Evolutionary conservation across 140 eudicot species (phyloP), one percentile per base, ranked within the genome.

Genomic region (Anethum foeniculum): DNA sequence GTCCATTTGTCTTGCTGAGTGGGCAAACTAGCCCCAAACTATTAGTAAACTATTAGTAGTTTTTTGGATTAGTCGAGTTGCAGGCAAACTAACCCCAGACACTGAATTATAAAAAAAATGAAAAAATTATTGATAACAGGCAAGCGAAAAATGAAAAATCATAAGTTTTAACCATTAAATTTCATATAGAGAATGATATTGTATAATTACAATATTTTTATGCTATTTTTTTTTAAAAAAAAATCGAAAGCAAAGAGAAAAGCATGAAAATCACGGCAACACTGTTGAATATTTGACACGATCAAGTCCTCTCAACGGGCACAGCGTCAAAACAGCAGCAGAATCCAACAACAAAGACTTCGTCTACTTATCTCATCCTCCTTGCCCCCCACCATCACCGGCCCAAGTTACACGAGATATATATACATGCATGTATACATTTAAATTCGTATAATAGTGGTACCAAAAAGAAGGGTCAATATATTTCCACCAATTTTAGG

Each of bases 401-500:
- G 74, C 74, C 74, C 74, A 68, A 68, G 32, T 30, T 32, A 4
- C 23, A 32, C 74, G 41, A 67, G 0, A 54, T 32, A 32, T 19
- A 32, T 3, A 14, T 25, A 54, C 14, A 25, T 62, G 71, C 71
- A 62, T 62, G 71, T 60, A 32, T 7, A 1, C 2, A 6, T 10
- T 58, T 58, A 1, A n/a, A 60, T 67, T 67, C 73, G 72, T 67
- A 28, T 28, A 0, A 0, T 15, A 28, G 43, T 28, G 74, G 11
- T 68, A 32, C 64, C 65, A 21, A 68, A 68, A 28, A 34, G 74
- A 68, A 32, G 79, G 79, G 64, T 46, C 39, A 49, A 23, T 76
- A 80, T 77, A 65, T 79, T 75, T 71, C 85, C 86, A 76, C 83
- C 13, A 78, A 71, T 81, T 83, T 78, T 34, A 83, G 64, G 51